Conservation (phyloP, 805 yeast species). For the Zygosaccharomyces pseudorouxii region DNA sequence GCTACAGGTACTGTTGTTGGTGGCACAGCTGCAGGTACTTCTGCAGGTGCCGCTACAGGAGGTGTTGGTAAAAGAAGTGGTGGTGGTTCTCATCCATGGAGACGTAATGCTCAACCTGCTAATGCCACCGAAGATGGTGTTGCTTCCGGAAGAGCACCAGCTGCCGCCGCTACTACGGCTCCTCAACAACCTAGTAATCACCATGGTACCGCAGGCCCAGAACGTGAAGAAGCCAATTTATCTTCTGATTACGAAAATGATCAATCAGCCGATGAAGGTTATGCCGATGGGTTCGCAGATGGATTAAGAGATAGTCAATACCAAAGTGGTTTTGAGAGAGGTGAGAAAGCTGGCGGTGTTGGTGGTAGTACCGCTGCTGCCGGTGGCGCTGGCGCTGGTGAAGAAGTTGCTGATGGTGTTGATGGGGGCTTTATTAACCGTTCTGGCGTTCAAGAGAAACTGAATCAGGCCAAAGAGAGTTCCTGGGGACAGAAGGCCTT, state of each 20-base stretch:
- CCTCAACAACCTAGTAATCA: background rate
- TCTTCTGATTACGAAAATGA: background rate
- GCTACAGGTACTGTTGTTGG: background rate
- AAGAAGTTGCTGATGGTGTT: background rate
- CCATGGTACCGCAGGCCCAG: background rate
- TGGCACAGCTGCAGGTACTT: background rate
- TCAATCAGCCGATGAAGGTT: background rate
- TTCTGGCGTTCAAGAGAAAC: background rate
- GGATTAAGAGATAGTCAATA: background rate
- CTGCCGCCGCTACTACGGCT: background rate
- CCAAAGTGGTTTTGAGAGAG: background rate
- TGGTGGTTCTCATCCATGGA: background rate
- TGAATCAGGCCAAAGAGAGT: background rate
- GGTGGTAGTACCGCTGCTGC: background rate
- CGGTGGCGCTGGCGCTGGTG: background rate
- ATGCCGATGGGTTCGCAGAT: slow-evolving; percentile 3
- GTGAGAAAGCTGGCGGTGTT: background rate
- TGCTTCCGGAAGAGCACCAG: background rate
- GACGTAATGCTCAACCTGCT: background rate
- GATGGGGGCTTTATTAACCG: background rate
- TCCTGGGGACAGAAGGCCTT: background rate
- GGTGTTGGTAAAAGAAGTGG: background rate
- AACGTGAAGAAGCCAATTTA: background rate
- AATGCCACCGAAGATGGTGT: background rate
- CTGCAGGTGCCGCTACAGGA: background rate